Conservation (phyloP, 2,329 filamentous ascomycete species). For the Diaporthe sp. region DNA sequence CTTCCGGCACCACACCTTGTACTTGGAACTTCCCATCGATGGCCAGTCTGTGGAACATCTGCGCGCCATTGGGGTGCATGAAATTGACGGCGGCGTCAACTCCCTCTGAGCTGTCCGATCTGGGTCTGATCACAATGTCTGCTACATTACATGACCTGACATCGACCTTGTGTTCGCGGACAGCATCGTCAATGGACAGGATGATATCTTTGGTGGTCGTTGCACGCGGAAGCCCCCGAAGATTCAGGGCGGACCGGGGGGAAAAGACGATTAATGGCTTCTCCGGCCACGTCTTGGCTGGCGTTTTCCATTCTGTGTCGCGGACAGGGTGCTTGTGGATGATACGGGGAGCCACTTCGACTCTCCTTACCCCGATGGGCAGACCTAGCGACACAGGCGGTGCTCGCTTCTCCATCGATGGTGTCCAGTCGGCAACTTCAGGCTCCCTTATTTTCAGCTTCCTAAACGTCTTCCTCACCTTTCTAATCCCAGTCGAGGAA, state of each 20-base stretch:
- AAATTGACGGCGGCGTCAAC: conserved; percentile 14
- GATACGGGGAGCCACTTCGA: too few species aligned
- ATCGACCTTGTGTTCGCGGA: neutral
- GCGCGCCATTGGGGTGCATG: neutral
- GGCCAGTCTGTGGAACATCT: neutral
- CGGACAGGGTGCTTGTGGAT: neutral
- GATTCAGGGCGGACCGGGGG: neutral
- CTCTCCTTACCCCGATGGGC: neutral
- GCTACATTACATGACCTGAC: neutral
- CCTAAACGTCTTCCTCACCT: neutral
- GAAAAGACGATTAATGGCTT: neutral
- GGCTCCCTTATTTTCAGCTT: neutral
- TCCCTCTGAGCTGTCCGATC: neutral
- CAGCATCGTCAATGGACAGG: neutral
- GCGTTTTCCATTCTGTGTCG: neutral
- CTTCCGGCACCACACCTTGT: neutral
- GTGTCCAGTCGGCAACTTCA: neutral
- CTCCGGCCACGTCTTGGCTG: neutral
- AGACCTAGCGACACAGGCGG: neutral
- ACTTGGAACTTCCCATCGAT: neutral
- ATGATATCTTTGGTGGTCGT: conserved; percentile 9
- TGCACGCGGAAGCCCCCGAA: neutral
- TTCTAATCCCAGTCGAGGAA: neutral
- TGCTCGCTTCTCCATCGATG: neutral
- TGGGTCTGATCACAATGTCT: neutral